phyloP scores from a whole-genome alignment of 2,329 filamentous ascomycete genomes.

The Penicillium digitatum region DNA sequence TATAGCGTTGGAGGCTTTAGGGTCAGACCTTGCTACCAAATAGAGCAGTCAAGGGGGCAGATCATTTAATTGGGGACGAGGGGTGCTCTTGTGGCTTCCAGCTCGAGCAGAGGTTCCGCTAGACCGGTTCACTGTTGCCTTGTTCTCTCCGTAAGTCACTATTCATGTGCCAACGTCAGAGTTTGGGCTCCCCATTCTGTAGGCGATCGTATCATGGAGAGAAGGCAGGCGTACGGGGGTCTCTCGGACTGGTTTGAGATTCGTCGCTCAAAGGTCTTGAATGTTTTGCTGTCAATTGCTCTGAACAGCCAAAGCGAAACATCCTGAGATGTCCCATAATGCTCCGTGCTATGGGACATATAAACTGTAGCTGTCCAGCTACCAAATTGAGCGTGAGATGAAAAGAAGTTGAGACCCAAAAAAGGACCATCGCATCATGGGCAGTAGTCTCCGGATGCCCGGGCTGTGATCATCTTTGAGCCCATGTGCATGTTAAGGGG shows the following conservation, averaged over 20 bases:
- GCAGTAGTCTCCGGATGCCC: neutral
- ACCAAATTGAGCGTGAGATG: neutral
- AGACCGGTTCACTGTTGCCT: neutral
- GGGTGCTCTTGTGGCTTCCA: neutral
- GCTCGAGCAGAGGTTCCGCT: neutral
- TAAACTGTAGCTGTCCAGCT: neutral
- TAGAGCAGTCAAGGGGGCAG: slow-evolving; percentile 2
- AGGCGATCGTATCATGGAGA: slow-evolving; percentile 2
- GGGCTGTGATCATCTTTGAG: neutral
- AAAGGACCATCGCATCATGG: neutral
- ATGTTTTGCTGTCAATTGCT: slow-evolving; percentile 12
- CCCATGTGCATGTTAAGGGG: slow-evolving; percentile 4
- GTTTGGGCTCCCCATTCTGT: neutral
- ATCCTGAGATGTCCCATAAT: neutral
- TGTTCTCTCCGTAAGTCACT: neutral
- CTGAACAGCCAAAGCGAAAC: neutral
- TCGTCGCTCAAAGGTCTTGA: slow-evolving; percentile 2
- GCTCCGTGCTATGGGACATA: neutral
- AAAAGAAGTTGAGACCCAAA: neutral
- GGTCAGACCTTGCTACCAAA: slow-evolving; percentile 3
- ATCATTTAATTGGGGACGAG: slow-evolving; percentile 2
- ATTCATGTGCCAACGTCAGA: neutral
- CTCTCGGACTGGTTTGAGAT: slow-evolving; percentile 13
- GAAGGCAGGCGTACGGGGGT: neutral
- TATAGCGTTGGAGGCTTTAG: slow-evolving; percentile 4